Base-by-base conservation (phyloP, 1,284 basidiomycete genomes). In the Porodaedalea pini region DNA sequence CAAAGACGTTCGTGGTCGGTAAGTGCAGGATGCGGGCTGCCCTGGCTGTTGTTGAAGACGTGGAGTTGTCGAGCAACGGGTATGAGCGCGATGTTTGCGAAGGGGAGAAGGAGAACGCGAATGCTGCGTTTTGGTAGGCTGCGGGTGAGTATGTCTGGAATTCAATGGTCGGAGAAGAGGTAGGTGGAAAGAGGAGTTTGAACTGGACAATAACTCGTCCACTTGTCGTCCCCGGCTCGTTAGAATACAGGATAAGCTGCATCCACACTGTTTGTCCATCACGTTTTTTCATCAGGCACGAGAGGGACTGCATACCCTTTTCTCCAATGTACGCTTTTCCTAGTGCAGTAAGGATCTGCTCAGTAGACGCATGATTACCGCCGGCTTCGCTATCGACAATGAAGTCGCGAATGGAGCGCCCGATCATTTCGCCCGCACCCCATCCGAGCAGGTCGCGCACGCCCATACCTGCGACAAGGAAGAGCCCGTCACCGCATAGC, bases 361-460 rank as follows among this genome's bases (percentile, higher is more conserved):
- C 68, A 3, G 70, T 61, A 32, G 11, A 56, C 6, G 60, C 23
- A 51, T 32, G n/a, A 34, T 31, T 54, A 55, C 56, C n/a, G 62
- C 54, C 57, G 67, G 64, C 51, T 61, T 64, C 56, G 63, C 44
- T 54, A 57, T 68, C 72, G 37, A 66, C 66, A 48, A 77, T 61
- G 61, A 90, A 73, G 63, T 83, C 75, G 64, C 75, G 74, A 54
- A 91, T 68, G 47, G 77, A 76, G 70, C 82, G 78, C 59, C 89
- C 89, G 56, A 90, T 77, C 36, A 91, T 71, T 67, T 91, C 89
- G 47, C 81, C 79, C 4, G 82, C 76, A 54, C 81, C 78, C 79
- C 86, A 88, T 39, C 86, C 86, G 6, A 89, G 75, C 2, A 88
- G 73, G 47, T 79, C 76, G 54, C 73, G 70, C 48, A 82, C 75